Percentiles rank a stretch among this genome's conserved stretches.
Conservation (phyloP, 352 stramenopile genomes). For the Pythium rhizo-oryzae region DNA sequence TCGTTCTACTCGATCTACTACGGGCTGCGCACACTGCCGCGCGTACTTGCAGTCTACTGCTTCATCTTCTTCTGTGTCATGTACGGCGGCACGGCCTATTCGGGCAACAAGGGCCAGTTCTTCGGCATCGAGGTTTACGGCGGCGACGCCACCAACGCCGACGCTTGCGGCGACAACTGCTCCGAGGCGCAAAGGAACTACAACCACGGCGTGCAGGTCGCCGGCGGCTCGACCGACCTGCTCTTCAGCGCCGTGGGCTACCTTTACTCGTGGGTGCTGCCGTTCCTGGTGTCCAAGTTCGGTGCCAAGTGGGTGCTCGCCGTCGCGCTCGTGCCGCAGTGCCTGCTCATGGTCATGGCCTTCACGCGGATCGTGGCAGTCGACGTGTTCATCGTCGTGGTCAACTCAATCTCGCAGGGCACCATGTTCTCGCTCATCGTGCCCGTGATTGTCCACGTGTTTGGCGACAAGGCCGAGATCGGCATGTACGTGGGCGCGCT, state of each 20-base stretch:
- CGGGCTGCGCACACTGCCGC: conserved; percentile 38
- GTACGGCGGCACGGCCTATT: conserved; percentile 58
- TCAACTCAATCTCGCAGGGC: conserved; percentile 49
- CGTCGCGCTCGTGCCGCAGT: conserved; percentile 39
- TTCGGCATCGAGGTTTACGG: conserved; percentile 40
- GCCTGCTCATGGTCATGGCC: conserved; percentile 48
- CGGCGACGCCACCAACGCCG: conserved; percentile 30
- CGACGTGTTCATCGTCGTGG: conserved; percentile 40
- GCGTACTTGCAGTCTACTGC: conserved; percentile 38
- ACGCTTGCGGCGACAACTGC: conserved; percentile 37
- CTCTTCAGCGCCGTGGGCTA: conserved; percentile 41
- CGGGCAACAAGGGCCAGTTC: conserved; percentile 58
- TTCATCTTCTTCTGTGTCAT: conserved; percentile 46
- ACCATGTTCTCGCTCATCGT: conserved; percentile 69
- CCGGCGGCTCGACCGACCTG: conserved; percentile 37
- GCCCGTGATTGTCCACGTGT: conserved; percentile 62
- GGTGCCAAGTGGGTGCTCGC: conserved; percentile 37
- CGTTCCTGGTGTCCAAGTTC: conserved; percentile 39
- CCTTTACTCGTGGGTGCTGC: conserved; percentile 37
- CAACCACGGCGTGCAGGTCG: conserved; percentile 48
- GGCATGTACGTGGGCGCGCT: conserved; percentile 32
- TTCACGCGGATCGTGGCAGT: conserved; percentile 38
- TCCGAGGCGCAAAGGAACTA: conserved; percentile 39
- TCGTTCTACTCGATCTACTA: conserved; percentile 40
- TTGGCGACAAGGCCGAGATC: conserved; percentile 46